Percentiles rank a stretch among this genome's conserved stretches.
Conservation (phyloP, 169 alveolate genomes). For the Plasmodium gaboni region DNA sequence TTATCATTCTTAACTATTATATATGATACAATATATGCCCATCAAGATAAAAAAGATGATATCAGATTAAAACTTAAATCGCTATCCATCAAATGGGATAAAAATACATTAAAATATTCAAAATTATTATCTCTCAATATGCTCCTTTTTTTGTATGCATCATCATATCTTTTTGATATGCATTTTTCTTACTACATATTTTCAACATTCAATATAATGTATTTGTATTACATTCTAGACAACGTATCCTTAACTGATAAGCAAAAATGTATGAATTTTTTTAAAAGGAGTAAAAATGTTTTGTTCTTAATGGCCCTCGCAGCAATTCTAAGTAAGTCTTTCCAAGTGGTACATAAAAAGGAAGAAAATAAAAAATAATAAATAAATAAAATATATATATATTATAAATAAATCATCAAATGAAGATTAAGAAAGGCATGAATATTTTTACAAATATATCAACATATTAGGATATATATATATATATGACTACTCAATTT, state of each 20-base stretch:
- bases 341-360: background rate
- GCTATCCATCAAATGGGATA: slow-evolving; percentile 93
- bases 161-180: slow-evolving; percentile 40
- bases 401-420: too few species aligned
- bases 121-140: slow-evolving; percentile 13
- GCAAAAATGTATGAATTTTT: slow-evolving; percentile 48
- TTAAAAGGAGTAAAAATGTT: slow-evolving; percentile 46
- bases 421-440: too few species aligned
- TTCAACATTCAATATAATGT: slow-evolving; percentile 30
- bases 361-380: background rate
- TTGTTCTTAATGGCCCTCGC: slow-evolving; percentile 18
- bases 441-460: too few species aligned
- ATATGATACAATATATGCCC: slow-evolving; percentile 96
- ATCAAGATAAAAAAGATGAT: slow-evolving; percentile 93
- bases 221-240: slow-evolving; percentile 11
- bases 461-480: too few species aligned
- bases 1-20: slow-evolving; percentile 91
- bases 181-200: slow-evolving; percentile 37
- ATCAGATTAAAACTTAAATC: slow-evolving; percentile 89
- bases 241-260: slow-evolving; percentile 7
- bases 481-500: too few species aligned
- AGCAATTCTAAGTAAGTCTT: slow-evolving; percentile 16
- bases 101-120: slow-evolving; percentile 79
- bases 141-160: slow-evolving; percentile 25
- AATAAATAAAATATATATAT: background rate